Evolutionary conservation across 2,329 filamentous ascomycete species (phyloP), one percentile per base, ranked within the genome.

Genomic region (Didymella segeticola): DNA sequence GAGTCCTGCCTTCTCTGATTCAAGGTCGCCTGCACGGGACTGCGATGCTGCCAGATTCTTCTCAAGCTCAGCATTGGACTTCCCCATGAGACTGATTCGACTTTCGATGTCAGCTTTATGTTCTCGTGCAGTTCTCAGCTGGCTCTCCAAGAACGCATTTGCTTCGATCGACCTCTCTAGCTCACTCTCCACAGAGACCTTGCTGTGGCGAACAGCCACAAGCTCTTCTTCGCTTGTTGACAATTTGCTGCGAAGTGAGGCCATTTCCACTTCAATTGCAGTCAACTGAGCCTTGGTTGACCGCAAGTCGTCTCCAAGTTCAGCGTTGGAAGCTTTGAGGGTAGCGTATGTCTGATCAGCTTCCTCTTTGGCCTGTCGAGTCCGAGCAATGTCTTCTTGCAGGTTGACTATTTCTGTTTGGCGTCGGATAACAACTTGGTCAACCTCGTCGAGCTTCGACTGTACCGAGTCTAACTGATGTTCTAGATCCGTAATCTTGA

Each of bases 191-290:
- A 63, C 42, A 19, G 56, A 51, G 10, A 42, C 42, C 19, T 64
- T 66, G 1, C 37, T 55, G 30, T 52, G 54, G 30, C 51, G 58
- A 25, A 66, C 41, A 11, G 53, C 43, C 9, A 56, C 38, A 5
- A 69, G 58, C 43, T 66, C 64, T 20, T 68, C 56, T 33, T 65
- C 57, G 3, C 47, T 57, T 4, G 38, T 38, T 17, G 55, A 54
- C 11, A 69, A 39, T 37, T 49, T 61, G 2, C 20, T 41, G 12
- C 52, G 30, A 5, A 66, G 48, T 0, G 58, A 47, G 3, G 43
- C 39, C 8, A 56, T 43, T 34, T 66, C 56, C 5, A 51, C 30
- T 9, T 61, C 55, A n/a, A 53, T 39, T 10, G 38, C 39, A 11
- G 51, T 34, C 9, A 71, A 43, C 15, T 49, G 63, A 7, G 60